Percentiles rank a stretch among this genome's conserved stretches.
Conservation (phyloP, 2,329 filamentous ascomycete genomes). For the Xylariales sp. region DNA sequence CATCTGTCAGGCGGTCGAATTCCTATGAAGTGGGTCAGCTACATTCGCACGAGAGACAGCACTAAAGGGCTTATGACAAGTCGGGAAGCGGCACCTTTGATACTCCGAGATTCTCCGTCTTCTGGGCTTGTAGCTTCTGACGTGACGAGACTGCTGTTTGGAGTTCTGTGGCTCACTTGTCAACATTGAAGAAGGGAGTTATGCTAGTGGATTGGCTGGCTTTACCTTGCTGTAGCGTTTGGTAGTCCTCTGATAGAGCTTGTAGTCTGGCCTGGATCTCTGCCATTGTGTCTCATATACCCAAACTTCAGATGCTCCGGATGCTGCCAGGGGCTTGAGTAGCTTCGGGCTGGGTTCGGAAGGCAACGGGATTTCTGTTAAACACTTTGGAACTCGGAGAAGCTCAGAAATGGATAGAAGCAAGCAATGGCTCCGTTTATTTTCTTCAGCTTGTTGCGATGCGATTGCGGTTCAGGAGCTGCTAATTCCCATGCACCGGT, state of each 20-base stretch:
- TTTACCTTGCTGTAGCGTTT: conserved; percentile 77
- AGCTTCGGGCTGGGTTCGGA: no score
- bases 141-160: conserved; percentile 70
- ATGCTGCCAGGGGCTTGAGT: neutral
- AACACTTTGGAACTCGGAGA: no score
- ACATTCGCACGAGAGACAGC: neutral
- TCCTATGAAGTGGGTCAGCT: conserved; percentile 50
- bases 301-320: neutral
- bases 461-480: no score
- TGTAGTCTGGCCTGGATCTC: conserved; percentile 75
- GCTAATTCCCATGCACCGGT: no score
- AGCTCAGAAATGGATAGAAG: no score
- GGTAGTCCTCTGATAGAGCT: conserved; percentile 79
- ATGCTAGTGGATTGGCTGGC: conserved; percentile 33
- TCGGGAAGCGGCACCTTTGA: conserved; percentile 56
- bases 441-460: no score
- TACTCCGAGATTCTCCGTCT: conserved; percentile 86
- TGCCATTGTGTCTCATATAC: conserved; percentile 47
- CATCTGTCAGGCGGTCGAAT: conserved; percentile 72
- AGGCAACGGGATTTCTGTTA: no score
- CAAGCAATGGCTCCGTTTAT: no score
- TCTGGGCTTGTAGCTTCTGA: conserved; percentile 90
- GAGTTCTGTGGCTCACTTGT: conserved; percentile 55
- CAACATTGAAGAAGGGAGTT: neutral
- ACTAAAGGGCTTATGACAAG: neutral